phyloP scores from a whole-genome alignment of 1,139 yeast species.

The Geotrichum restrictum region DNA sequence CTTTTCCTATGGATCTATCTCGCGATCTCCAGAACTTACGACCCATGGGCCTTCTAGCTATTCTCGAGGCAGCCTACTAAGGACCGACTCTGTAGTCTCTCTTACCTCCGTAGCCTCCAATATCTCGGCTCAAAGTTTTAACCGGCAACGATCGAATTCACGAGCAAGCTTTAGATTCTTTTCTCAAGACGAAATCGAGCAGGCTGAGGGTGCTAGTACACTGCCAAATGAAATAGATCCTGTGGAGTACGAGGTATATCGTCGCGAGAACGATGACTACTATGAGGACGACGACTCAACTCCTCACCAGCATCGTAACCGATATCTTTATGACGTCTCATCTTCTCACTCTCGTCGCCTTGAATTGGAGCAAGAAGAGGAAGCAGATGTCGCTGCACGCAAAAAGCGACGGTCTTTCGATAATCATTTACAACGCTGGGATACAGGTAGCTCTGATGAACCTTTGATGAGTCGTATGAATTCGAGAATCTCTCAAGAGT shows the following conservation, averaged over 20 bases:
- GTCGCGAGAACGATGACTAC: slow-evolving; percentile 27
- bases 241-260: slow-evolving; percentile 42
- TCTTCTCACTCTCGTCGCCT: slow-evolving; percentile 9
- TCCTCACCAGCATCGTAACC: slow-evolving; percentile 28
- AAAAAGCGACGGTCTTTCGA: slow-evolving; percentile 18
- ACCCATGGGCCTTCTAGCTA: slow-evolving; percentile 20
- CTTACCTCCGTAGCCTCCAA: slow-evolving; percentile 32
- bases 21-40: slow-evolving; percentile 15
- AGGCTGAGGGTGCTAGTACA: slow-evolving; percentile 79
- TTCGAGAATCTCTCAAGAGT: slow-evolving; percentile 17
- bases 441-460: slow-evolving; percentile 23
- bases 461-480: slow-evolving; percentile 23
- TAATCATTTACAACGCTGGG: slow-evolving; percentile 21
- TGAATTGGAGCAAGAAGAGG: slow-evolving; percentile 8
- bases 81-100: slow-evolving; percentile 25
- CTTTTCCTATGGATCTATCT: slow-evolving; percentile 10
- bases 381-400: slow-evolving; percentile 13
- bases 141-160: slow-evolving; percentile 31
- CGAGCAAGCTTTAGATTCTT: slow-evolving; percentile 62
- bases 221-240: slow-evolving; percentile 59
- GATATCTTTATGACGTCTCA: slow-evolving; percentile 23
- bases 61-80: slow-evolving; percentile 24
- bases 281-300: slow-evolving; percentile 26
- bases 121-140: slow-evolving; percentile 18
- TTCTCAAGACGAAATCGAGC: slow-evolving; percentile 74